These are phyloP conservation scores for Circinella umbellata DNA, from an alignment of 371 early-diverging fungal species.

Conservation along the genomic window DNA sequence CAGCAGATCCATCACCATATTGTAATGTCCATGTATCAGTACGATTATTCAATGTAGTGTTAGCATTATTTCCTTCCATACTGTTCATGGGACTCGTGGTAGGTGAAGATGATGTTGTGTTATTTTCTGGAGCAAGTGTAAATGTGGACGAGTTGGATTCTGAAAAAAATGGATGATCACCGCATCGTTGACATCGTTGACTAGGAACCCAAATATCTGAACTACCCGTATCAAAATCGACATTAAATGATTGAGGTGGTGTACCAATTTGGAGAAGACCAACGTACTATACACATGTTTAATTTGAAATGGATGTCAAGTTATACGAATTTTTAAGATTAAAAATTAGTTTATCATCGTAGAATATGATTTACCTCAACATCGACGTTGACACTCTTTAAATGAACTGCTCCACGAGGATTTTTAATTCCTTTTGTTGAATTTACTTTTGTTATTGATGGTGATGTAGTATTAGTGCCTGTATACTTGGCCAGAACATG, in stretches of 20 bases:
- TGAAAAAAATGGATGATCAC: conserved; percentile 27
- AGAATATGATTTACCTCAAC: conserved; percentile 29
- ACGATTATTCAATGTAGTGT: neutral
- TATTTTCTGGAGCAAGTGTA: neutral
- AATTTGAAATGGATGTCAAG: neutral
- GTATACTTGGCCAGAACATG: conserved; percentile 32
- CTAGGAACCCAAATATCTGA: conserved; percentile 60
- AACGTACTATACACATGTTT: conserved; percentile 39
- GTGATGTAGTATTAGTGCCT: neutral
- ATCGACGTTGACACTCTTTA: conserved; percentile 37
- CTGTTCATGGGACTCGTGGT: neutral
- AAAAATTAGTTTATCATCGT: too few relatives aligned
- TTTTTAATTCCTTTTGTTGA: conserved; percentile 5
- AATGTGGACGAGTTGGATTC: conserved; percentile 29
- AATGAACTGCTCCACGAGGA: conserved; percentile 15
- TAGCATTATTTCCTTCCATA: neutral
- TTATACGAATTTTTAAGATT: neutral
- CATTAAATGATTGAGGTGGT: conserved; percentile 56
- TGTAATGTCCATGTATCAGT: conserved; percentile 29
- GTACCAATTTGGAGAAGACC: conserved; percentile 57
- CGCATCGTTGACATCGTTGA: conserved; percentile 33
- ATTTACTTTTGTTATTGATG: neutral
- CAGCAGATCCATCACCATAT: conserved; percentile 62
- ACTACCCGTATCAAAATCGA: conserved; percentile 65
- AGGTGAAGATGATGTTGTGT: neutral